Conservation (phyloP, 2,329 filamentous ascomycete genomes). For the Oidium heveae region DNA sequence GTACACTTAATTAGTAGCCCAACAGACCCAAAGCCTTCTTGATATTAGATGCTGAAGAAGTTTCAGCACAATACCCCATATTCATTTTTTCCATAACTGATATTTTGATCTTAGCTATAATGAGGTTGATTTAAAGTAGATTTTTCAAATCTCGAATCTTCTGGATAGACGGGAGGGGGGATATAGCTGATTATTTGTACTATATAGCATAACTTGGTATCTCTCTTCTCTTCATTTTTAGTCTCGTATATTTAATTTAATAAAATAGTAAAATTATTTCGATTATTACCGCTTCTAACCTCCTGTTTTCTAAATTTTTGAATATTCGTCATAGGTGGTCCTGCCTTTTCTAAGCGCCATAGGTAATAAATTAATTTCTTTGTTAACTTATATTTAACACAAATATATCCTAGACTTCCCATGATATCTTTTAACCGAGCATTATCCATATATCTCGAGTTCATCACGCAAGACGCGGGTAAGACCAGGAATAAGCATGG, state of each 20-base stretch:
- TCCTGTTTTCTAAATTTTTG: constrained; percentile 42
- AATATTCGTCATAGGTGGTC: constrained; percentile 8
- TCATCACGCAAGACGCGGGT: constrained; percentile 64
- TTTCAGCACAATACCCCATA: too few species aligned
- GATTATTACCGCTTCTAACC: constrained; percentile 43
- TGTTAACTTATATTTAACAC: constrained; percentile 43
- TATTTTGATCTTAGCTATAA: too few species aligned
- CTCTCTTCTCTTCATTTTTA: too few species aligned
- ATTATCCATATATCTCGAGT: constrained; percentile 74
- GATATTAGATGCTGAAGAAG: too few species aligned
- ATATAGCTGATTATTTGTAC: too few species aligned
- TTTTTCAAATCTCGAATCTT: too few species aligned
- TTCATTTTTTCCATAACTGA: too few species aligned
- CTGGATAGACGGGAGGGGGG: too few species aligned
- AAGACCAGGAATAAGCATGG: constrained; percentile 72
- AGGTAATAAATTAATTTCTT: constrained; percentile 73
- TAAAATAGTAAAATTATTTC: constrained; percentile 82
- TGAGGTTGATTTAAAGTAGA: too few species aligned
- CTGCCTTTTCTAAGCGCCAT: constrained; percentile 27
- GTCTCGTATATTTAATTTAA: constrained; percentile 18
- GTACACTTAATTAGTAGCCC: too few species aligned
- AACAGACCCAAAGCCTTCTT: too few species aligned
- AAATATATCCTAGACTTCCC: constrained; percentile 45
- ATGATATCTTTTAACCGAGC: constrained; percentile 45
- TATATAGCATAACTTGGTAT: too few species aligned